Evolutionary conservation across 148 eudicot genomes (phyloP).

Genomic region (Fagopyrum tataricum): DNA sequence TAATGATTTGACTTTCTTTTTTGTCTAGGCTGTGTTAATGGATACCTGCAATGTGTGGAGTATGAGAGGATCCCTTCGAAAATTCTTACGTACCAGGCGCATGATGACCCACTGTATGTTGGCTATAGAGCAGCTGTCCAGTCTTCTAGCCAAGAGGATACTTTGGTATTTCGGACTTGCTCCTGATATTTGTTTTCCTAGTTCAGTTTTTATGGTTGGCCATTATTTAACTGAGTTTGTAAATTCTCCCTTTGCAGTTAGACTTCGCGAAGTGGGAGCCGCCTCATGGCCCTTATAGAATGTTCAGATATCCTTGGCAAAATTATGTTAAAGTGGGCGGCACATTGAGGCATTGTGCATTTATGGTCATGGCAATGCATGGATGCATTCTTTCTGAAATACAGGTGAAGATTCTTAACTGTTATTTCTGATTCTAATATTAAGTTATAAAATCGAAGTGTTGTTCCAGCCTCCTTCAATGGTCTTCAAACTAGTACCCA

Average conservation of each 20-base stretch:
- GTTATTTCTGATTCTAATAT: background rate
- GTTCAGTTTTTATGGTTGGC: background rate
- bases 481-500: background rate
- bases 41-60: conserved; percentile 43
- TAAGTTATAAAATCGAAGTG: background rate
- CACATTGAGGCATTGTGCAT: conserved; percentile 56
- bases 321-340: conserved; percentile 49
- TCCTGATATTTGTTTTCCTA: background rate
- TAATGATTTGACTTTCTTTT: background rate
- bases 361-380: conserved; percentile 67
- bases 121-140: conserved; percentile 48
- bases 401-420: conserved; percentile 26
- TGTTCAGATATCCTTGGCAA: conserved; percentile 46
- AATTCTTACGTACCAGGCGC: conserved; percentile 47
- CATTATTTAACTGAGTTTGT: conserved; percentile 8
- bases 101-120: conserved; percentile 46
- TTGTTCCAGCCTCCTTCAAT: background rate
- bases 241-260: conserved; percentile 23
- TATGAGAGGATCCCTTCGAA: conserved; percentile 47
- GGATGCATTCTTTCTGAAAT: conserved; percentile 60
- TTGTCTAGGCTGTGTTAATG: conserved; percentile 44
- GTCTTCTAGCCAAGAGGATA: conserved; percentile 43
- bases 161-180: conserved; percentile 29
- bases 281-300: conserved; percentile 52
- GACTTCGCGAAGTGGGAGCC: conserved; percentile 56